Percentiles rank a stretch among this genome's conserved stretches.
Evolutionary conservation across 495 filamentous ascomycete genomes (phyloP).

Genomic region (Penicillium daleae): DNA sequence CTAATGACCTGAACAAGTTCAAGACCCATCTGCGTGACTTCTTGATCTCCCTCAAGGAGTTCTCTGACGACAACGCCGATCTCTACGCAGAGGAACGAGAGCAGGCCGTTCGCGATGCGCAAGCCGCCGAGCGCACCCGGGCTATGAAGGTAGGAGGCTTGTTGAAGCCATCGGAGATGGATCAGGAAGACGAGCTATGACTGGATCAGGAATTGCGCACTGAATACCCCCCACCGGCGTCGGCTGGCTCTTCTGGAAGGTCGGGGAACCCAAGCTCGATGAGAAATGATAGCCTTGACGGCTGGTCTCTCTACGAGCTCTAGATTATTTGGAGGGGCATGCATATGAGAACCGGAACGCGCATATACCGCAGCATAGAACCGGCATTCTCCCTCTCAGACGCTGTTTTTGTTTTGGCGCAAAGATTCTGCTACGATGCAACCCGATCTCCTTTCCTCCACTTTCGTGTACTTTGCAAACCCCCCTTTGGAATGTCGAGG

Average conservation of each 20-base stretch:
- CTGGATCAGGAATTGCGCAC: slow-evolving; percentile 67
- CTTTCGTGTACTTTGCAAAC: slow-evolving; percentile 12
- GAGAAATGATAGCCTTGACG: slow-evolving; percentile 39
- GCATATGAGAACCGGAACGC: neutral
- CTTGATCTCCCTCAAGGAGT: slow-evolving; percentile 95
- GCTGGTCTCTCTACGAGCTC: slow-evolving; percentile 47
- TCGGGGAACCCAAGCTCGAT: slow-evolving; percentile 11
- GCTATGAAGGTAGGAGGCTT: slow-evolving; percentile 91
- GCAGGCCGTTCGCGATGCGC: slow-evolving; percentile 75
- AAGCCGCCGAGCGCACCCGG: slow-evolving; percentile 79
- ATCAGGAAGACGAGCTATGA: slow-evolving; percentile 92
- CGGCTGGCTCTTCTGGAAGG: slow-evolving; percentile 17
- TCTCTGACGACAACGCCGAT: slow-evolving; percentile 80
- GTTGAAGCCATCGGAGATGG: slow-evolving; percentile 90
- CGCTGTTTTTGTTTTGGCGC: slow-evolving; percentile 6
- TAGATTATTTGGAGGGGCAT: slow-evolving; percentile 22
- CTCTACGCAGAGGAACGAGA: slow-evolving; percentile 96
- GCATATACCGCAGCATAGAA: slow-evolving; percentile 13
- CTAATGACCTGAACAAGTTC: slow-evolving; percentile 83
- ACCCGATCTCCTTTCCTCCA: slow-evolving; percentile 1
- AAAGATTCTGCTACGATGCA: slow-evolving; percentile 4
- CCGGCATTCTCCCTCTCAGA: neutral
- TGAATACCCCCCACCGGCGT: slow-evolving; percentile 47
- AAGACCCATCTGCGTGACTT: slow-evolving; percentile 95
- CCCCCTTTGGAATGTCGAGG: neutral